Evolutionary conservation across 2,329 filamentous ascomycete species (phyloP), one percentile per base, ranked within the genome.

Genomic region (Cryphonectria parasitica): DNA sequence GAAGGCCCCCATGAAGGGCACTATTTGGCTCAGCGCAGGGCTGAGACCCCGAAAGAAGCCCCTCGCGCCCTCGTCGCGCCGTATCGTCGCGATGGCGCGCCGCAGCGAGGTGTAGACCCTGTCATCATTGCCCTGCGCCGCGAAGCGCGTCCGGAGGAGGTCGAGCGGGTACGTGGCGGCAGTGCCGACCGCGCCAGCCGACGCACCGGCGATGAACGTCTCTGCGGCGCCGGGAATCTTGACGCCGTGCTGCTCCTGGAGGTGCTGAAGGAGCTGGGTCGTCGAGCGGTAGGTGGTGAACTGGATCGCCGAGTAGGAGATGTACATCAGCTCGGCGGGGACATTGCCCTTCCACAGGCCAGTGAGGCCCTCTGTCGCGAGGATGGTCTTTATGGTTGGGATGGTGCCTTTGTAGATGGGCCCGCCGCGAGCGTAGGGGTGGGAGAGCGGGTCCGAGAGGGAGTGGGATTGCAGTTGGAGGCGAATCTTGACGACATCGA

Each of bases 281-380:
- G 89, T 87, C 66, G 89, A 89, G 70, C 94, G 91, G 83, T 99
- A 99, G 39, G 92, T 86, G 41, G 92, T 91, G 85, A 99, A 99
- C 81, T 99, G 96, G 45, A 93, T 85, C 73, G 92, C 92, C 73
- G 93, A 91, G 82, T 98, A 99, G 80, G 90, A 91, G 74, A 99
- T 87, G 83, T 99, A 99, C 83, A 99, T 90, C 73, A 96, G 83
- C 85, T 98, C 96, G 66, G 96, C 96, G 54, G 96, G 95, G 71
- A 99, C 90, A 79, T 99, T 99, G 79, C 96, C 96, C 85, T 98
- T 98, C 96, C 96, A 99, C 74, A 99, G 87, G 41, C 90, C 92
- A 67, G 91, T 91, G 75, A 98, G 78, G 58, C 96, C 96, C 80
- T 99, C 96, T 77, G 94, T 86, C 39, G 83, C 84, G 66, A 95